phyloP scores from a whole-genome alignment of 2,329 filamentous ascomycete genomes.

The Albifimbria verrucaria region DNA sequence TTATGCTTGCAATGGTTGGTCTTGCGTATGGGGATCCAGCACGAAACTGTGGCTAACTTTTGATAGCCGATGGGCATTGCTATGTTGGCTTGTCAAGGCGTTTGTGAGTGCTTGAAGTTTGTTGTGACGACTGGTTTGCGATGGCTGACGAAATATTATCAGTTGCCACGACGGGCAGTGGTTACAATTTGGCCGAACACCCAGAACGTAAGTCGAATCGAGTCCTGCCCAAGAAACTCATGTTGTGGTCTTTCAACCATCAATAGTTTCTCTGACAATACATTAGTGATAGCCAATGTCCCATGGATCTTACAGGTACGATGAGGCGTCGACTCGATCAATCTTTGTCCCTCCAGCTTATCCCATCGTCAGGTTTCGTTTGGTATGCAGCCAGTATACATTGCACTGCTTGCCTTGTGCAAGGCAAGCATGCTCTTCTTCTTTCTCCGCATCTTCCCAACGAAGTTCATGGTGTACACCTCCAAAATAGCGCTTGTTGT shows the following conservation, averaged over 20 bases:
- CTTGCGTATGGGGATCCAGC: too few species aligned
- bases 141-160: background rate
- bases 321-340: too few species aligned
- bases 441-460: constrained; percentile 24
- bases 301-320: constrained; percentile 21
- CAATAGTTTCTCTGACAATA: background rate
- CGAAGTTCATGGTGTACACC: constrained; percentile 18
- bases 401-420: constrained; percentile 18
- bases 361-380: constrained; percentile 19
- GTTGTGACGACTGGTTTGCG: background rate
- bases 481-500: constrained; percentile 30
- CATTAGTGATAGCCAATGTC: constrained; percentile 16
- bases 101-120: constrained; percentile 15
- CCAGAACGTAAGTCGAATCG: constrained; percentile 13
- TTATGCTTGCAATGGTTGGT: constrained; percentile 23
- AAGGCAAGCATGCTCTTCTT: constrained; percentile 23
- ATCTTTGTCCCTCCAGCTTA: too few species aligned
- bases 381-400: constrained; percentile 21
- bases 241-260: background rate
- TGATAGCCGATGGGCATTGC: constrained; percentile 20
- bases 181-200: constrained; percentile 13
- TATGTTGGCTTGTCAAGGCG: constrained; percentile 23
- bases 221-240: background rate
- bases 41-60: background rate
- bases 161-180: constrained; percentile 22